Evolutionary conservation across 2,329 filamentous ascomycete species (phyloP).

Genomic region (Fusarium haematococcum): DNA sequence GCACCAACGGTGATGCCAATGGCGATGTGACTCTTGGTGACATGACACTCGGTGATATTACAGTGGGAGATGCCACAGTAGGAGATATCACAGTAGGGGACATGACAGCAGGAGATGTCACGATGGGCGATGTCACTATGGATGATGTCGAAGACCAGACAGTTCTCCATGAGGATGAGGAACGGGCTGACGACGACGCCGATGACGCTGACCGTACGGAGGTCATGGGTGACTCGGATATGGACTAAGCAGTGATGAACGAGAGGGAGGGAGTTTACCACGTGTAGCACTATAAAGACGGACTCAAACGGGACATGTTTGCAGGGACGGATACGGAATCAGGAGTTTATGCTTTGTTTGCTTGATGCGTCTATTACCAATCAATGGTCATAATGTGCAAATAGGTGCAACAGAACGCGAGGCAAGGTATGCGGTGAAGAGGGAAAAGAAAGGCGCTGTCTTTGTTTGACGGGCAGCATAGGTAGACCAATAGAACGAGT

Average conservation of each 20-base stretch:
- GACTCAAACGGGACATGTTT: conserved; percentile 30
- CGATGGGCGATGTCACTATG: conserved; percentile 57
- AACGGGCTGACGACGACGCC: conserved; percentile 60
- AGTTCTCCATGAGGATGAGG: conserved; percentile 53
- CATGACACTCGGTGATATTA: conserved; percentile 48
- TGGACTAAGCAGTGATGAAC: conserved; percentile 37
- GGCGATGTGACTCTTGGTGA: conserved; percentile 35
- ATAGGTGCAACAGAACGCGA: conserved; percentile 25
- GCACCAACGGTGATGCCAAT: conserved; percentile 43
- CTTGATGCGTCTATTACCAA: conserved; percentile 2
- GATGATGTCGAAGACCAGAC: conserved; percentile 66
- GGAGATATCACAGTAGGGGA: conserved; percentile 49
- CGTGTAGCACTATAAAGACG: conserved; percentile 24
- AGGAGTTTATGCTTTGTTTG: conserved; percentile 30
- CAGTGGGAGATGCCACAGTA: conserved; percentile 63
- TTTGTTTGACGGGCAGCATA: neutral
- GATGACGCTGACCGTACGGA: conserved; percentile 57
- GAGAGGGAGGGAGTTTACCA: neutral
- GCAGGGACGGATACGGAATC: conserved; percentile 18
- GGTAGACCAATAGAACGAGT: conserved; percentile 25
- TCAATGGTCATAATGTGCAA: conserved; percentile 25
- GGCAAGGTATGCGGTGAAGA: conserved; percentile 18
- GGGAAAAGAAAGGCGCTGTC: conserved; percentile 13
- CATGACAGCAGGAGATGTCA: conserved; percentile 45
- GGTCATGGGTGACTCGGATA: conserved; percentile 51